Conservation (phyloP, 768 basidiomycete species). For the Boletus speciosus region DNA sequence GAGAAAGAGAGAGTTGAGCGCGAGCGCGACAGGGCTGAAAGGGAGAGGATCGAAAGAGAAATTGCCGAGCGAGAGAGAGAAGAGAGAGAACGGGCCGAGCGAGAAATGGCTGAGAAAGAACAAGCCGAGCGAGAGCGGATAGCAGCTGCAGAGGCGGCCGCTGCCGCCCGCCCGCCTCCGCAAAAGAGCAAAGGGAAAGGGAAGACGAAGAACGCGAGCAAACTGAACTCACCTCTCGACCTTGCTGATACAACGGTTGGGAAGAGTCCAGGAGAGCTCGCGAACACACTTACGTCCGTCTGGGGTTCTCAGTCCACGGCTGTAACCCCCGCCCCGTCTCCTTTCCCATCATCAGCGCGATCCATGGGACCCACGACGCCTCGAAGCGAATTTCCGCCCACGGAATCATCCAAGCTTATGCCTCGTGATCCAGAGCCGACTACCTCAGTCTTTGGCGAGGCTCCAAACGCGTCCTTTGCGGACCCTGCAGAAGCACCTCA, state of each 20-base stretch:
- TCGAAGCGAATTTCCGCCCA: conserved; percentile 8
- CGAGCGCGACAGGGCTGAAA: conserved; percentile 2
- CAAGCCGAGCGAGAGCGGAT: conserved; percentile 12
- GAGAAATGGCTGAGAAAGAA: conserved; percentile 10
- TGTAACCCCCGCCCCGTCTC: conserved; percentile 28
- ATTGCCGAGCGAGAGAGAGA: neutral
- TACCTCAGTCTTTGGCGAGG: conserved; percentile 15
- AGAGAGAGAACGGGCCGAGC: conserved; percentile 1
- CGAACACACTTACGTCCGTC: conserved; percentile 42
- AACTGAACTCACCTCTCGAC: conserved; percentile 30
- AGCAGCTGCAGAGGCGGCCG: conserved; percentile 6
- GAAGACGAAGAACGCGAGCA: conserved; percentile 23
- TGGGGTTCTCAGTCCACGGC: conserved; percentile 43
- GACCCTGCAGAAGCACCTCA: neutral
- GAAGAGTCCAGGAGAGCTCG: conserved; percentile 38
- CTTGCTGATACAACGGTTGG: conserved; percentile 36
- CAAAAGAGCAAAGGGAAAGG: conserved; percentile 14
- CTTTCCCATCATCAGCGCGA: conserved; percentile 19
- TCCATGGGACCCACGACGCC: conserved; percentile 26
- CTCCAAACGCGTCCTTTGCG: neutral
- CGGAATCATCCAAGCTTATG: neutral
- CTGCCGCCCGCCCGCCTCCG: neutral
- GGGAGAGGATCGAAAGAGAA: conserved; percentile 1
- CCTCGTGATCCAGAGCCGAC: conserved; percentile 7
- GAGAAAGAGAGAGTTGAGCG: conserved; percentile 10